Conservation (phyloP, 208 protist genomes). For the Zelonia costaricensis region DNA sequence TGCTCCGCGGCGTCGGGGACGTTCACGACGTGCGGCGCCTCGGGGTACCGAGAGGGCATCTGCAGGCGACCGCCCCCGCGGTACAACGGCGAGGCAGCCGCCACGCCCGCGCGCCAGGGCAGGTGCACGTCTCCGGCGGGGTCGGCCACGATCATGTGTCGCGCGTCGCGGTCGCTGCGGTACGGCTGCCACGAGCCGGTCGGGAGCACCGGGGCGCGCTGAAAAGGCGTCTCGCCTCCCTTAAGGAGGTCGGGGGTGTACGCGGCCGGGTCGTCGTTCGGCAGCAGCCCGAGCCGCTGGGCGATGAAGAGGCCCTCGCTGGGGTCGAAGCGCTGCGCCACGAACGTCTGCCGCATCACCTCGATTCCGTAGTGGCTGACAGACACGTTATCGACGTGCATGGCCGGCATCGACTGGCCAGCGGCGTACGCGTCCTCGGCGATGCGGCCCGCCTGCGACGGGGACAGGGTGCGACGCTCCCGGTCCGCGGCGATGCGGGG, state of each 20-base stretch:
- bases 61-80: conserved; percentile 48
- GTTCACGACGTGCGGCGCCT: conserved; percentile 23
- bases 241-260: conserved; percentile 25
- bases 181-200: conserved; percentile 61
- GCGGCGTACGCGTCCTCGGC: background rate
- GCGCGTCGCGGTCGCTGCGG: conserved; percentile 4
- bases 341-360: conserved; percentile 32
- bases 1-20: conserved; percentile 18
- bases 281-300: conserved; percentile 15
- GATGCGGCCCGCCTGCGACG: conserved; percentile 8
- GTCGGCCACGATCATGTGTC: conserved; percentile 42
- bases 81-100: conserved; percentile 27
- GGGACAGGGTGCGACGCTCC: conserved; percentile 6
- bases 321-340: conserved; percentile 24
- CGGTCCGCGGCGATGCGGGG: conserved; percentile 1
- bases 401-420: background rate
- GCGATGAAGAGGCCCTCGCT: conserved; percentile 29
- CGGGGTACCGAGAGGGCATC: conserved; percentile 27
- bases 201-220: conserved; percentile 24
- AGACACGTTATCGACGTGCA: conserved; percentile 64
- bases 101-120: conserved; percentile 43
- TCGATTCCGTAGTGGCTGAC: conserved; percentile 29
- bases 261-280: conserved; percentile 1
- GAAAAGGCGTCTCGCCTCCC: conserved; percentile 18
- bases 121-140: conserved; percentile 52